Percentiles rank a stretch among this genome's conserved stretches.
These are phyloP conservation scores for Septoria linicola DNA, from an alignment of 2,329 filamentous ascomycete genomes.

Conservation along the genomic window DNA sequence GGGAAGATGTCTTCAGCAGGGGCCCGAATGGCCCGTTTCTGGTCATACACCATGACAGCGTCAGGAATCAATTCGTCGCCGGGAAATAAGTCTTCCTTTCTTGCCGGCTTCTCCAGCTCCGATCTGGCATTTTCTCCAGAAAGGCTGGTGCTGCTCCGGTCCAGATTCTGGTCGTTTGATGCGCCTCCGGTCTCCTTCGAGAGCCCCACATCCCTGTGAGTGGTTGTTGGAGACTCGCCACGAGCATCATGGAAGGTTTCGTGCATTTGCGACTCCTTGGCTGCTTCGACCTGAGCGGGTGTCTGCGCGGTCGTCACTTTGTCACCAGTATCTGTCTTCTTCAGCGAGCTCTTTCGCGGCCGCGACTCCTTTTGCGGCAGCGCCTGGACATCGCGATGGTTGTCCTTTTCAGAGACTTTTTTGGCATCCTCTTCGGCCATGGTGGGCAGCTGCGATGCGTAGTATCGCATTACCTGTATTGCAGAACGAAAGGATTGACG, in stretches of 20 bases:
- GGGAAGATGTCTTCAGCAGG: conserved; percentile 22
- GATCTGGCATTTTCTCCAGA: conserved; percentile 9
- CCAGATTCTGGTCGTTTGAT: background rate
- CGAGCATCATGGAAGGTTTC: conserved; percentile 12
- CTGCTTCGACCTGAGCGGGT: conserved; percentile 10
- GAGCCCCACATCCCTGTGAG: background rate
- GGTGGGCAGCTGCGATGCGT: conserved; percentile 4
- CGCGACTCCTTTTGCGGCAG: background rate
- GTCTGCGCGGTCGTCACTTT: conserved; percentile 2
- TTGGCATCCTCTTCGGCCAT: conserved; percentile 9
- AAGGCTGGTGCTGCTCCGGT: conserved; percentile 9
- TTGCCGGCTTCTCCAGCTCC: background rate
- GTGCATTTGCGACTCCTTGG: conserved; percentile 11
- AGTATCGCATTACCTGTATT: conserved; percentile 4
- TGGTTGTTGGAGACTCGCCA: background rate
- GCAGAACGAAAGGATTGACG: background rate
- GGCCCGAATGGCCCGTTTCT: conserved; percentile 20
- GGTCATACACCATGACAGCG: conserved; percentile 27
- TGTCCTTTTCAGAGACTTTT: background rate
- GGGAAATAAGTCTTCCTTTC: conserved; percentile 9
- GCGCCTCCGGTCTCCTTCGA: conserved; percentile 4
- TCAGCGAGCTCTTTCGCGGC: conserved; percentile 1
- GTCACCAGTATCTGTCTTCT: background rate
- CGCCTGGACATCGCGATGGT: background rate
- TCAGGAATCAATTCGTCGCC: conserved; percentile 26